Evolutionary conservation across 805 yeast genomes (phyloP).

Genomic region (Dipodascus albidus): DNA sequence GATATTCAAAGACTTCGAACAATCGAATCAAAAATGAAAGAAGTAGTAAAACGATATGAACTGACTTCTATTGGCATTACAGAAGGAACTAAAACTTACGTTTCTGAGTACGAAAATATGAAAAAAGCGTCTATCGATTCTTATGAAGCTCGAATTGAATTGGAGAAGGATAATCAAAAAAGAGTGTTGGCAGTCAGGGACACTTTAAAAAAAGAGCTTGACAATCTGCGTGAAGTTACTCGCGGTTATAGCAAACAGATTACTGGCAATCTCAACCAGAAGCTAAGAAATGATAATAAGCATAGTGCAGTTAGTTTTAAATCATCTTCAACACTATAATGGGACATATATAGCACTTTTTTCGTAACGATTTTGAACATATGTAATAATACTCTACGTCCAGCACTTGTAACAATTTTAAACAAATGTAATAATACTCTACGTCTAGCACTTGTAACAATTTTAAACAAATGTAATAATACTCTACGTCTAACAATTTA

Average conservation of each 20-base stretch:
- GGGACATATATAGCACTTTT: too few relatives aligned
- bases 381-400: too few relatives aligned
- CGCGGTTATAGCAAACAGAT: background rate
- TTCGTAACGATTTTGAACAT: too few relatives aligned
- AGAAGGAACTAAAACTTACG: conserved; percentile 4
- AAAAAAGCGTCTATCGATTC: conserved; percentile 6
- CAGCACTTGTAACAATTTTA: too few relatives aligned
- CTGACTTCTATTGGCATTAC: conserved; percentile 8
- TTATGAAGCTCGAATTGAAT: conserved; percentile 10
- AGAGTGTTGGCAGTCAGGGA: conserved; percentile 4
- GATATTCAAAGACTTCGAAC: conserved; percentile 14
- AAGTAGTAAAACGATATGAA: conserved; percentile 11
- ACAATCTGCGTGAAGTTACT: conserved; percentile 3
- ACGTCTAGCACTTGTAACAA: too few relatives aligned
- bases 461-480: too few relatives aligned
- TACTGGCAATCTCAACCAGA: background rate
- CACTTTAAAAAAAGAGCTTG: conserved; percentile 4
- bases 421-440: too few relatives aligned
- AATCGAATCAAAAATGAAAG: conserved; percentile 8
- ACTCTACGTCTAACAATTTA: too few relatives aligned
- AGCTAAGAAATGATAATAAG: conserved; percentile 6
- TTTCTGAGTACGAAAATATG: conserved; percentile 6
- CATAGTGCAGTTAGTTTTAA: background rate
- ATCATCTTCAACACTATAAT: conserved; percentile 14
- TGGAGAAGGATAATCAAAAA: conserved; percentile 5